phyloP scores from a whole-genome alignment of 805 yeast species.

The Sugiyamaella boreocaroliniensis region DNA sequence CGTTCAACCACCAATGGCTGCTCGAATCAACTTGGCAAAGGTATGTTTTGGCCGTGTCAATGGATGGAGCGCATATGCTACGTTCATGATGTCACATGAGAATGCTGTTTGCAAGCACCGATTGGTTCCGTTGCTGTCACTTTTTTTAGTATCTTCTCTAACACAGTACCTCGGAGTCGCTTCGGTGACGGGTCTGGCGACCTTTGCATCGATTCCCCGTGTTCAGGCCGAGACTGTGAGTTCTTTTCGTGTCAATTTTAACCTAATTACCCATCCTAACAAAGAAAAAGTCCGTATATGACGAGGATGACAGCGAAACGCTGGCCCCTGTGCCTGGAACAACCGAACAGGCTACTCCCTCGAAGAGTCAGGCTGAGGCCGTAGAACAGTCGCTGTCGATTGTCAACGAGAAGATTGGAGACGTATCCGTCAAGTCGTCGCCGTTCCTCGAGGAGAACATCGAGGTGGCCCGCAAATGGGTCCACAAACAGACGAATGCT shows the following conservation, averaged over 20 bases:
- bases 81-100: not conserved
- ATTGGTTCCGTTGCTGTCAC: no score
- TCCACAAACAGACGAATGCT: conserved; percentile 30
- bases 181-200: conserved; percentile 2
- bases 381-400: conserved; percentile 15
- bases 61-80: not conserved
- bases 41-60: not conserved
- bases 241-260: not conserved
- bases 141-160: not conserved
- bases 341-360: not conserved
- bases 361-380: not conserved
- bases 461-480: conserved; percentile 41
- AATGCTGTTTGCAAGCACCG: not conserved
- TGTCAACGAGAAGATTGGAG: conserved; percentile 39
- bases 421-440: conserved; percentile 51
- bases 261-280: not conserved
- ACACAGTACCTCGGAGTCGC: not conserved
- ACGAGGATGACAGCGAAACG: conserved; percentile 20
- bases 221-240: conserved; percentile 16
- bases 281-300: conserved; percentile 23
- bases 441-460: conserved; percentile 43
- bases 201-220: conserved; percentile 10
- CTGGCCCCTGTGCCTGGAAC: conserved; percentile 27
- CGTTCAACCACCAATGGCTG: not conserved
- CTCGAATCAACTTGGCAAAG: not conserved